Percentiles rank a stretch among this genome's conserved stretches.
phyloP scores from a whole-genome alignment of 306 rosid genomes.

The Quillaja saponaria region DNA sequence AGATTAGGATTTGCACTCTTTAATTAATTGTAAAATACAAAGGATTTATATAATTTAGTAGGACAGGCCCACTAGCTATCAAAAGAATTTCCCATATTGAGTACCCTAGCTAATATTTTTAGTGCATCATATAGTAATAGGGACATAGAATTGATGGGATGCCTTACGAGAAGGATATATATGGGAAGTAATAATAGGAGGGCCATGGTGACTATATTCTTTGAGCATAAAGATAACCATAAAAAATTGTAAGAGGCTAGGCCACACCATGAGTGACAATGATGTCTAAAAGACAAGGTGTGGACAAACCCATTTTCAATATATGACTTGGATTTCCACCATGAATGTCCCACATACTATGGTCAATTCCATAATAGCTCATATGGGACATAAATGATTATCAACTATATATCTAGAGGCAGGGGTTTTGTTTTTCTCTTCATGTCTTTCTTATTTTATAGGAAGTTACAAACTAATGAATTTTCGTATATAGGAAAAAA shows the following conservation, averaged over 20 bases:
- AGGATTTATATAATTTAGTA: conserved; percentile 23
- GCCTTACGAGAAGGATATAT: conserved; percentile 14
- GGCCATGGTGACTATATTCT: conserved; percentile 23
- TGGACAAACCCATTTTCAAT: conserved; percentile 36
- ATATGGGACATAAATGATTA: conserved; percentile 15
- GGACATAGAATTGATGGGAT: neutral
- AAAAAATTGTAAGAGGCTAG: neutral
- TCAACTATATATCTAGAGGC: no score
- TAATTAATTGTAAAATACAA: conserved; percentile 18
- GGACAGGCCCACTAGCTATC: neutral
- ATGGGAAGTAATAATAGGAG: conserved; percentile 9
- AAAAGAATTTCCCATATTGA: conserved; percentile 12
- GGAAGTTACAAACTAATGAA: no score
- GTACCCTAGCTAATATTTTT: neutral
- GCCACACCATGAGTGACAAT: conserved; percentile 29
- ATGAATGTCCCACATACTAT: conserved; percentile 36
- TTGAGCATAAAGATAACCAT: conserved; percentile 6
- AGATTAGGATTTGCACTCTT: neutral
- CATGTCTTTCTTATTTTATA: no score
- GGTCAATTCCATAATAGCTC: conserved; percentile 33
- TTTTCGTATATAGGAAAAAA: no score
- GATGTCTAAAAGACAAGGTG: conserved; percentile 36
- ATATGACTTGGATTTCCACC: conserved; percentile 64
- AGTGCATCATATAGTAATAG: neutral
- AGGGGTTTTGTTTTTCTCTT: no score